Evolutionary conservation across 306 rosid species (phyloP).

Genomic region (Cyamopsis tetragonoloba): DNA sequence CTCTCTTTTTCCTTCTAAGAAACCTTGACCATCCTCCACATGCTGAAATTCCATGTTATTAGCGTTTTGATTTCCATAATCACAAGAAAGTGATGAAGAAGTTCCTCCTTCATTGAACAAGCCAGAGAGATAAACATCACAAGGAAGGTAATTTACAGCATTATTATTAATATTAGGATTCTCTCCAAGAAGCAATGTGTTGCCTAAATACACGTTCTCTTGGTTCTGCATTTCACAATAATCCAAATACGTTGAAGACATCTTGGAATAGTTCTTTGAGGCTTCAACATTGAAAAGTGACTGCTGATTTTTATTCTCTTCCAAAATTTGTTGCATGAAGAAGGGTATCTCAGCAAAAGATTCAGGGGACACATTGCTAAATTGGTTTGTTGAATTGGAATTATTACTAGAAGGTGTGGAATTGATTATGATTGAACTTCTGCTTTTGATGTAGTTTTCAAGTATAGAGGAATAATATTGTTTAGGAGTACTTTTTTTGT

Average conservation of each 20-base stretch:
- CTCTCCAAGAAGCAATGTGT: not conserved
- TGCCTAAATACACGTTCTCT: no score
- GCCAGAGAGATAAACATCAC: constrained; percentile 52
- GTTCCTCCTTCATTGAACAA: constrained; percentile 40
- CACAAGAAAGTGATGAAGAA: constrained; percentile 10
- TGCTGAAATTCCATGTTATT: constrained; percentile 13
- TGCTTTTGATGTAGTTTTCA: constrained; percentile 62
- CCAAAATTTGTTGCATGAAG: constrained; percentile 47
- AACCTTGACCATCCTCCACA: constrained; percentile 9
- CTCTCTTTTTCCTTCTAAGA: constrained; percentile 31
- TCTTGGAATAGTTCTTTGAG: not conserved
- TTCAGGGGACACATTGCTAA: constrained; percentile 20
- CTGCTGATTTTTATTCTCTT: not conserved
- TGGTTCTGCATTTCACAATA: not conserved
- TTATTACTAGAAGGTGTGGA: no score
- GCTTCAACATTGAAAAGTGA: not conserved
- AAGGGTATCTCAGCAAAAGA: constrained; percentile 37
- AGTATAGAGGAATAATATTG: constrained; percentile 55
- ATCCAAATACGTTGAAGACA: not conserved
- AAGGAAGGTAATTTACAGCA: not conserved
- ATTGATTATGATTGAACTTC: not conserved
- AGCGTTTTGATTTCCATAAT: constrained; percentile 16
- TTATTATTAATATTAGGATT: not conserved
- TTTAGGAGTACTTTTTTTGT: constrained; percentile 31
- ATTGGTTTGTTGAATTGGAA: constrained; percentile 18